These are phyloP conservation scores for Pulveroboletus sp. DNA, from an alignment of 768 basidiomycete genomes.

Conservation along the genomic window DNA sequence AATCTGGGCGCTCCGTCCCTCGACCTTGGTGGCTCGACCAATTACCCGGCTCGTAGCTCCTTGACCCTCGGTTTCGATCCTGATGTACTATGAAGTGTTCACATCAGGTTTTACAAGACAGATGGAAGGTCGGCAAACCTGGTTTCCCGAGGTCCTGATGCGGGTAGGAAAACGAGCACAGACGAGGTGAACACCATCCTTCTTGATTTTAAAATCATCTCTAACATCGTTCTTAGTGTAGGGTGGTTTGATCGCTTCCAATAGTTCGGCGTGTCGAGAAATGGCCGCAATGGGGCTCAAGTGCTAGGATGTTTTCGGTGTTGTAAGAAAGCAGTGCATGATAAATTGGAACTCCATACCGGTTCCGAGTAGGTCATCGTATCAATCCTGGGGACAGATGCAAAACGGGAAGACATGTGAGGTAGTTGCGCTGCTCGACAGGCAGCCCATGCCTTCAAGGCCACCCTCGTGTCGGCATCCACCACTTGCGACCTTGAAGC, in stretches of 20 bases:
- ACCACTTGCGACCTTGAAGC: constrained; percentile 16
- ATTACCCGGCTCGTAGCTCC: constrained; percentile 2
- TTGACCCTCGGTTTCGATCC: constrained; percentile 12
- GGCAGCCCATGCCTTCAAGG: constrained; percentile 44
- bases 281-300: constrained; percentile 45
- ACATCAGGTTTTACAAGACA: not conserved
- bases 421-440: constrained; percentile 32
- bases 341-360: too few species aligned
- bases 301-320: too few species aligned
- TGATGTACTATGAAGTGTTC: constrained; percentile 12
- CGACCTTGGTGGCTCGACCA: constrained; percentile 21
- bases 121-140: constrained; percentile 33
- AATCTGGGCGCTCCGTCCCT: constrained; percentile 39
- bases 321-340: too few species aligned
- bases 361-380: constrained; percentile 26
- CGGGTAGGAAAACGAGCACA: constrained; percentile 44
- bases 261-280: constrained; percentile 40
- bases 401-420: constrained; percentile 16
- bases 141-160: constrained; percentile 32
- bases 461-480: constrained; percentile 19
- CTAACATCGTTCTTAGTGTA: constrained; percentile 41
- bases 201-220: constrained; percentile 21
- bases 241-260: constrained; percentile 47
- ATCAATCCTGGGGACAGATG: constrained; percentile 14
- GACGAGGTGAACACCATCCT: constrained; percentile 31